phyloP scores from a whole-genome alignment of 1,139 yeast species.

The Geotrichum siamense region DNA sequence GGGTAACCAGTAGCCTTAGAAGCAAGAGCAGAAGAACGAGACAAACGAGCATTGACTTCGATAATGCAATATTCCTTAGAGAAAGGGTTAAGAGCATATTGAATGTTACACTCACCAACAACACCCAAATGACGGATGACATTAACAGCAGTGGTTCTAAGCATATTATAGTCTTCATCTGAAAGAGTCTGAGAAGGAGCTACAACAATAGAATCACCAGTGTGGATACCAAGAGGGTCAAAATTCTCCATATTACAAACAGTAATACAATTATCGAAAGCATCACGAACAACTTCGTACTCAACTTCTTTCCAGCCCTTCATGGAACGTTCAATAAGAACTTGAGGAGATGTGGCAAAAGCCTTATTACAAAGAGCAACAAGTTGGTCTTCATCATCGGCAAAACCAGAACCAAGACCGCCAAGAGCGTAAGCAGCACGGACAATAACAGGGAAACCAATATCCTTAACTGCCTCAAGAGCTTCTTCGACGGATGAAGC shows the following conservation, averaged over 20 bases:
- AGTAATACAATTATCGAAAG: conserved; percentile 94
- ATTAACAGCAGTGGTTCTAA: conserved; percentile 94
- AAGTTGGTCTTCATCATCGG: conserved; percentile 80
- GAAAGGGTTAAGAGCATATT: conserved; percentile 85
- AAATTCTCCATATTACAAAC: conserved; percentile 99
- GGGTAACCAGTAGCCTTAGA: conserved; percentile 99
- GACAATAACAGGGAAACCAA: conserved; percentile 93
- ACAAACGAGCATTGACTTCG: conserved; percentile 94
- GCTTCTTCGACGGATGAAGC: conserved; percentile 78
- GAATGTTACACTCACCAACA: conserved; percentile 98
- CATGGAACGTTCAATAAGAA: conserved; percentile 89
- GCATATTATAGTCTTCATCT: conserved; percentile 96
- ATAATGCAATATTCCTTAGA: conserved; percentile 93
- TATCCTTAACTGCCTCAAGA: conserved; percentile 69
- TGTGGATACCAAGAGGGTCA: conserved; percentile 96
- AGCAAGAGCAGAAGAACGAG: conserved; percentile 96
- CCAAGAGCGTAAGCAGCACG: conserved; percentile 98
- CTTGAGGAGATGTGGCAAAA: conserved; percentile 93
- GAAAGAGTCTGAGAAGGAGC: conserved; percentile 97
- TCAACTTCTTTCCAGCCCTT: conserved; percentile 99
- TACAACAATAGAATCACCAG: conserved; percentile 98
- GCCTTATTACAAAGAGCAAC: conserved; percentile 82
- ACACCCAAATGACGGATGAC: conserved; percentile 97
- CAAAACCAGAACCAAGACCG: conserved; percentile 98
- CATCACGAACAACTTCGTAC: conserved; percentile 96